Evolutionary conservation across 2,329 filamentous ascomycete genomes (phyloP).

Genomic region (Aspergillus proliferans): DNA sequence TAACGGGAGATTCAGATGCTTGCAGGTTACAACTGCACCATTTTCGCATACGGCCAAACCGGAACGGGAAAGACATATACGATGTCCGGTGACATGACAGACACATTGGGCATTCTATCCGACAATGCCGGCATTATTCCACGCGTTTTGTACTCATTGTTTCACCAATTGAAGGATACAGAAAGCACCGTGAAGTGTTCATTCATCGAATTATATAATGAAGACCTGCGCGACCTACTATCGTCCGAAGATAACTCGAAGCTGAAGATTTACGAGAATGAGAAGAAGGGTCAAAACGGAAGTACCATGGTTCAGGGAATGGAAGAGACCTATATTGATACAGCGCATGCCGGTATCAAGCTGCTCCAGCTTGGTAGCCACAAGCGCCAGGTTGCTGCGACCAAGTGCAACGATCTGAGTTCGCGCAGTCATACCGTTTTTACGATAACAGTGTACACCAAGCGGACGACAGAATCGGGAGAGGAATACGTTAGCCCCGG

Average conservation of each 20-base stretch:
- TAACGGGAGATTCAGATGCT: constrained; percentile 60
- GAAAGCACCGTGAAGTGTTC: constrained; percentile 95
- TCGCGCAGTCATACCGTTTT: constrained; percentile 97
- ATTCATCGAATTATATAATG: constrained; percentile 97
- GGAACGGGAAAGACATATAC: constrained; percentile 98
- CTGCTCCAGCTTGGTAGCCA: constrained; percentile 82
- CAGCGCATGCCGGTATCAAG: constrained; percentile 76
- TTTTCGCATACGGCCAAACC: constrained; percentile 97
- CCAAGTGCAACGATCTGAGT: constrained; percentile 98
- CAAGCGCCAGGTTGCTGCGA: constrained; percentile 95
- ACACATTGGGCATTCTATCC: constrained; percentile 75
- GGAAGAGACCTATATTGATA: constrained; percentile 92
- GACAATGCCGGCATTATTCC: constrained; percentile 95
- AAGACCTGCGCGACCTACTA: constrained; percentile 86
- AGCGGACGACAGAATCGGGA: constrained; percentile 70
- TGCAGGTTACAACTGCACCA: constrained; percentile 92
- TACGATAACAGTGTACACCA: constrained; percentile 87
- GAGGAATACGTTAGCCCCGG: constrained; percentile 87
- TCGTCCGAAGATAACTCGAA: constrained; percentile 75
- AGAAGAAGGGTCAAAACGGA: constrained; percentile 67
- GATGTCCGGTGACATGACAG: constrained; percentile 96
- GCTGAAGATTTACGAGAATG: constrained; percentile 90
- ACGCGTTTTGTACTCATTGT: constrained; percentile 78
- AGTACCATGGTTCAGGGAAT: constrained; percentile 91
- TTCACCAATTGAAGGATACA: constrained; percentile 72